A percentile compares a stretch with the other conserved stretches of the same genome.
Conservation (phyloP, 208 protist species). For the Angomonas ambiguus region DNA sequence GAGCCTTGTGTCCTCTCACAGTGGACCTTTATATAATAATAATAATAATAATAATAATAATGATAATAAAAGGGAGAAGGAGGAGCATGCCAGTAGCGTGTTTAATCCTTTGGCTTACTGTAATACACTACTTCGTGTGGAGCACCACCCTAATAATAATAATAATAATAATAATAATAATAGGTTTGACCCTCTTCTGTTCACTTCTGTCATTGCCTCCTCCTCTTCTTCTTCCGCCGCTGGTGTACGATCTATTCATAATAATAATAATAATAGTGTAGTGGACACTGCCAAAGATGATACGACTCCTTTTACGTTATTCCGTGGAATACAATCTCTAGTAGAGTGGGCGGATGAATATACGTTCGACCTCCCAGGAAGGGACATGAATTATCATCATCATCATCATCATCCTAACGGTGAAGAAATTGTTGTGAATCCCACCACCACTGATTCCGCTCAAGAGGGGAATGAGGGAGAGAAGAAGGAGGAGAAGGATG, state of each 20-base stretch:
- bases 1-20: neutral
- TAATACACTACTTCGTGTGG: neutral
- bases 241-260: neutral
- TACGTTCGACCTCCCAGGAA: too few relatives aligned
- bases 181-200: neutral
- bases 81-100: too few relatives aligned
- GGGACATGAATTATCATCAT: too few relatives aligned
- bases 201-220: neutral
- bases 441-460: too few relatives aligned
- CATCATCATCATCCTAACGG: too few relatives aligned
- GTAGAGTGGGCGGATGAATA: too few relatives aligned
- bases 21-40: neutral
- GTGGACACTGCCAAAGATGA: too few relatives aligned
- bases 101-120: too few relatives aligned
- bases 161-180: conserved; percentile 2
- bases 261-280: conserved; percentile 2
- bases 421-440: too few relatives aligned
- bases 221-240: neutral
- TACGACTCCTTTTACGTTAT: neutral
- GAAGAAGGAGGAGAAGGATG: neutral
- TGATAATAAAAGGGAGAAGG: too few relatives aligned
- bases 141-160: neutral
- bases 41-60: neutral
- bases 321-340: neutral
- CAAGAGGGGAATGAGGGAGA: too few relatives aligned